Evolutionary conservation across 345 rosid species (phyloP), one percentile per base, ranked within the genome.

Genomic region (Excoecaria agallocha): DNA sequence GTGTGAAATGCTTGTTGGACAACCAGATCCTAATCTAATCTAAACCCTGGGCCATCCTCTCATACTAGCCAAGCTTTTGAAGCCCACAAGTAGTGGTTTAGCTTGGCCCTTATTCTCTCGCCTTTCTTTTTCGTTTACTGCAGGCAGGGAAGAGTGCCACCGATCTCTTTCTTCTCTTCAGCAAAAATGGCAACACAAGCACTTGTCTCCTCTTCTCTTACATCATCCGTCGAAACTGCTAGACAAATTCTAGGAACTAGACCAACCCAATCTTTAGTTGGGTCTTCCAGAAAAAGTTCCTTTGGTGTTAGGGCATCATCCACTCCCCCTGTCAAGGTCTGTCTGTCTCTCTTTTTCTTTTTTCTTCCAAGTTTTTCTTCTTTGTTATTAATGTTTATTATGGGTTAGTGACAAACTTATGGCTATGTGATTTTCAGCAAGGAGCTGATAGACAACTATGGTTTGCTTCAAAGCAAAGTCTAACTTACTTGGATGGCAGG

Each of bases 401-500:
- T 30, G 30, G 30, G 30, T 30, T 30, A 30, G 30, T 30, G 30
- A 30, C 30, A 30, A 30, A 30, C 30, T 30, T 30, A 30, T 30
- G 30, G 38, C 12, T 74, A 7, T 20, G 38, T 69, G 48, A 25
- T 50, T 73, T 51, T 74, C 88, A 94, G 99, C 93, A 84, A 89
- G 99, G 98, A 82, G 90, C 90, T 57, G 82, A 92, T 82, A 87
- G 98, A 66, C 97, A 79, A 12, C 52, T 92, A 73, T 95, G 98
- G 98, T 95, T 95, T 83, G 99, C 99, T 48, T 95, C 98, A 3
- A 87, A 87, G 43, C 98, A 95, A 70, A 89, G 94, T 80, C 92
- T 95, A 59, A 20, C 96, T 38, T 95, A 95, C 91, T 88, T 95
- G 86, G 98, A 95, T 71, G 99, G 99, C 75, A 94, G 97, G 97